Evolutionary conservation across 495 filamentous ascomycete species (phyloP), one percentile per base, ranked within the genome.

Genomic region (Gamarada debralockiae): DNA sequence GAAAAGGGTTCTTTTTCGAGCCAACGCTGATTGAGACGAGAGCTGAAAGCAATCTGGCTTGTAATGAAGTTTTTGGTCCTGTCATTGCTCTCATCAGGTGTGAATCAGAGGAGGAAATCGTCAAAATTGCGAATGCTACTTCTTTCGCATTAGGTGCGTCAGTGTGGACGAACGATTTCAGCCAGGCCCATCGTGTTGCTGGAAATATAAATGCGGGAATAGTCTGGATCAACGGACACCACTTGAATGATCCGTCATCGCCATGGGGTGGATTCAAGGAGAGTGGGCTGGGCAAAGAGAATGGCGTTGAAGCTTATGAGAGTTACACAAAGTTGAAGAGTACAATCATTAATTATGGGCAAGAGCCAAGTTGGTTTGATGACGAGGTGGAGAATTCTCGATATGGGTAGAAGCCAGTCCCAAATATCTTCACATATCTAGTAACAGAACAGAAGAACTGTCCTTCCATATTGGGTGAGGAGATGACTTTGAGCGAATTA

Each of bases 251-350:
- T 66, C 81, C 83, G 63, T 85, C 86, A 1, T 73, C 85, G 53
- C 88, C 88, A 54, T 97, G 96, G 64, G 92, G 92, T 24, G 92
- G 92, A 48, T 87, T 97, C 31, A 96, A 97, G 69, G 76, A 88
- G 69, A 91, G 86, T 64, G 92, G 92, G 10, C 93, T 96, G 57
- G 92, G 92, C 9, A 72, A 90, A 34, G 92, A 97, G 71, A 92
- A 95, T 64, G 92, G 92, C 4, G 84, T 93, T 57, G 87, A 89
- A 15, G 92, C 96, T 68, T 97, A 93, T 67, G 77, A 85, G 65
- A 70, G 79, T 46, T 87, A 86, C 44, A 97, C 96, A 75, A 92
- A 80, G 70, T 78, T 95, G 31, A 92, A 87, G 13, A 78, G 79
- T 49, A 81, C 73, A 0, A 76, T 82, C 37, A 72, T 81, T 33